Evolutionary conservation across 2,329 filamentous ascomycete genomes (phyloP), one percentile per base, ranked within the genome.

Genomic region (Colletotrichum sp.): DNA sequence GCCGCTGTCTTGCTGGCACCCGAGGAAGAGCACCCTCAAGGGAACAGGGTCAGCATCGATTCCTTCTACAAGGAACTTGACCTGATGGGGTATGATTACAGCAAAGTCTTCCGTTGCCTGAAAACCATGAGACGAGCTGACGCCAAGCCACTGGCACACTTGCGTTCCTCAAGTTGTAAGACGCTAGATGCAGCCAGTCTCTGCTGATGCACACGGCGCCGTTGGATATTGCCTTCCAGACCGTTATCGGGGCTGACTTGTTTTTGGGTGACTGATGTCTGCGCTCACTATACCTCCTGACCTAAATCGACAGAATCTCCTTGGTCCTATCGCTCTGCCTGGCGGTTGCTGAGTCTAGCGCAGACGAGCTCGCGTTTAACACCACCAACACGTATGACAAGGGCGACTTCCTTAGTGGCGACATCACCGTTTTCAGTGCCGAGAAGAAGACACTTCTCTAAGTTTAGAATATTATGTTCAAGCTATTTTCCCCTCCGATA

Each of bases 201-300:
- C 3, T 74, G 10, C 30, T 32, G 30, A 32, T 86, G 1, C 85
- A 86, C 57, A 84, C 85, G 0, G 81, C 77, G 0, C 72, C 79
- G 5, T 77, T 87, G 0, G 85, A 86, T 60, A 76, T 79, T 0
- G 81, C 82, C 0, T 81, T 87, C 69, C 85, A 87, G 69, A 73
- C 81, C 5, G 67, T 81, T 30, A 78, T 86, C 8, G 76, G 81
- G 2, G 83, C 84, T 1, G 81, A 79, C 57, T 79, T 80, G 15
- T 81, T 76, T 16, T 85, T 85, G 5, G 28, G 59, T 34, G 28
- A 62, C 18, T 32, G 15, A 59, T n/a, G 28, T 30, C 26, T 26
- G 26, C 26, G 26, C 26, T 26, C 26, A 26, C 26, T 26, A 26
- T 6, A 26, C 26, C 5, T 6, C 26, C 26, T 26, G 26, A 26